A percentile compares a stretch with the other conserved stretches of the same genome.
Evolutionary conservation across 176 grass and related monocot species (phyloP).

Genomic region (Coix lacrymajobi): DNA sequence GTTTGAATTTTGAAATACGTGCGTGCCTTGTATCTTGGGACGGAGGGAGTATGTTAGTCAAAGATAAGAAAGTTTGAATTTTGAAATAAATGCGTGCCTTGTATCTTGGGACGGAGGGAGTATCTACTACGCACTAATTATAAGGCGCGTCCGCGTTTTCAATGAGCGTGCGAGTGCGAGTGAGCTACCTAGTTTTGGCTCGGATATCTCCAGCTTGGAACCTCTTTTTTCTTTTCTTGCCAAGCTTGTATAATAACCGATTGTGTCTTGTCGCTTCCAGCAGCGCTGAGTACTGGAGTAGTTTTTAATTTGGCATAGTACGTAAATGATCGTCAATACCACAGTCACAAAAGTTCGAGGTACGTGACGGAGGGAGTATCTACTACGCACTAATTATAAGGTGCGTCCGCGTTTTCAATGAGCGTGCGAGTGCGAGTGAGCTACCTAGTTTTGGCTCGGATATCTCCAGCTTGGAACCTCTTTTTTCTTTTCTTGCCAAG

Average conservation of each 20-base stretch:
- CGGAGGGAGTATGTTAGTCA: too few relatives aligned
- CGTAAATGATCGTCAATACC: too few relatives aligned
- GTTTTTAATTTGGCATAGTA: not conserved
- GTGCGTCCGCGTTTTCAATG: constrained; percentile 9
- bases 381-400: not conserved
- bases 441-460: not conserved
- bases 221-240: not conserved
- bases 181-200: not conserved
- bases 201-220: not conserved
- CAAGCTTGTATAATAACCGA: not conserved
- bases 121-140: not conserved
- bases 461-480: not conserved
- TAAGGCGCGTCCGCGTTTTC: constrained; percentile 7
- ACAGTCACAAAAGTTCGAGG: too few relatives aligned
- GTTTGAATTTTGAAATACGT: too few relatives aligned
- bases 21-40: too few relatives aligned
- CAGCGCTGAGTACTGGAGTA: not conserved
- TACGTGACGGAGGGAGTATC: too few relatives aligned
- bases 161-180: not conserved
- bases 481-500: not conserved
- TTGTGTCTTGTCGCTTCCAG: not conserved
- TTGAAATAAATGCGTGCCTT: too few relatives aligned
- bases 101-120: too few relatives aligned
- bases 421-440: not conserved
- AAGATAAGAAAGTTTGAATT: too few relatives aligned